Base-by-base conservation (phyloP, 352 stramenopile species). In the Pythium dissimile region DNA sequence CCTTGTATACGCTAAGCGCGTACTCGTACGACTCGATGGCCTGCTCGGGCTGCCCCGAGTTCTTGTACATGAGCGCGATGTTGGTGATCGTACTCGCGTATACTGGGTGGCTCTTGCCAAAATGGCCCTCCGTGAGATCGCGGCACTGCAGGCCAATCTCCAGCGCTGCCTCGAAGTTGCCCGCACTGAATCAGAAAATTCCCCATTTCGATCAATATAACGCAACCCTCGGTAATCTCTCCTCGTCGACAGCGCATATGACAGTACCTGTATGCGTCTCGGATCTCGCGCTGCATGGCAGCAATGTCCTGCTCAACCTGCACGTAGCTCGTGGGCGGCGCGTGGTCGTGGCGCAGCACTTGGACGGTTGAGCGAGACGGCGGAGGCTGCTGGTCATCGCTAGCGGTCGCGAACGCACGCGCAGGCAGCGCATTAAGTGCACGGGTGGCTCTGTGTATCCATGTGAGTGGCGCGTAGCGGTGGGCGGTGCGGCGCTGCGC, bases 1-100 rank as follows among this genome's bases (percentile, higher is more conserved):
- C 73, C 67, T 91, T 92, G 74, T 94, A 94, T 28, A 84, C 77
- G 30, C 84, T 73, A 47, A 94, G 64, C 35, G 84, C 84, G 50
- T 75, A 85, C 66, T 92, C 80, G 72, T 94, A 94, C 56, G 82
- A 70, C 64, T 87, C 80, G 46, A 94, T 71, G 10, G 84, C 82
- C 34, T 91, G 75, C 28, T 89, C 78, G 52, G 77, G 73, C 63
- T 88, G 73, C 9, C 82, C 83, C 61, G 89, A 32, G 61, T 88
- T 92, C 72, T 94, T 94, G 70, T 94, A 86, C 82, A 94, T 92
- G 46, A 94, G 79, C 21, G 84, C 84, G 38, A 94, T 89, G 62
- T 94, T 92, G 53, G 82, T 91, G 49, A 94, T 78, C 35, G 84
- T 92, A 50, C 84, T 92, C 10, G 84, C 84, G 37, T 86, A 94